A percentile compares a stretch with the other conserved stretches of the same genome.
These are phyloP conservation scores for Corynespora cassiicola DNA, from an alignment of 2,329 filamentous ascomycete species.

Conservation along the genomic window DNA sequence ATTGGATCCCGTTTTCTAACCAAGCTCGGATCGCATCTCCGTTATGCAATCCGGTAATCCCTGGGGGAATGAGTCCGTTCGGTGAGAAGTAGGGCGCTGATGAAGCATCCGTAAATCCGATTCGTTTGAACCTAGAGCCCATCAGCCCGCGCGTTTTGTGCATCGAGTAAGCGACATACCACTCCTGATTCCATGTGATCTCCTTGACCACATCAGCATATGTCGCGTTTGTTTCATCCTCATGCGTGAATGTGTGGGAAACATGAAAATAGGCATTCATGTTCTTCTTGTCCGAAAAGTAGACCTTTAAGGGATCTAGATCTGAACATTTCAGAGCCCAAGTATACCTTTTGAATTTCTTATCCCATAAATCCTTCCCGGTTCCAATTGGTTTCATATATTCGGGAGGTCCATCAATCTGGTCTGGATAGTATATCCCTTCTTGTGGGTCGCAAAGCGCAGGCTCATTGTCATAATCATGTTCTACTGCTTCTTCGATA, in stretches of 20 bases:
- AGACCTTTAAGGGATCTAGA: constrained; percentile 56
- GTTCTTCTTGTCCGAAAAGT: constrained; percentile 57
- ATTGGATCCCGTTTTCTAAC: constrained; percentile 61
- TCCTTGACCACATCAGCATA: constrained; percentile 62
- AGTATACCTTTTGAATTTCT: constrained; percentile 47
- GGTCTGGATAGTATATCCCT: constrained; percentile 39
- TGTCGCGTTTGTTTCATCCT: constrained; percentile 64
- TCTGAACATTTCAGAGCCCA: constrained; percentile 56
- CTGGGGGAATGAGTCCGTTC: constrained; percentile 64
- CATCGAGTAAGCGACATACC: too few species aligned
- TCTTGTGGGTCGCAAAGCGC: constrained; percentile 34
- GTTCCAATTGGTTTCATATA: constrained; percentile 50
- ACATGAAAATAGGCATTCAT: constrained; percentile 60
- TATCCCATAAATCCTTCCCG: constrained; percentile 41
- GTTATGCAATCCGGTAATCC: constrained; percentile 68
- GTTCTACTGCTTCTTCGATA: constrained; percentile 28
- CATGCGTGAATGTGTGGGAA: constrained; percentile 51
- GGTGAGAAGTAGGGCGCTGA: constrained; percentile 55
- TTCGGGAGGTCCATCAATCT: constrained; percentile 49
- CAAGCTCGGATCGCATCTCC: constrained; percentile 65
- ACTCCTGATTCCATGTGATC: constrained; percentile 65
- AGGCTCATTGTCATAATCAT: constrained; percentile 22
- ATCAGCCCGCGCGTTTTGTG: too few species aligned
- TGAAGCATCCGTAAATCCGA: constrained; percentile 52
- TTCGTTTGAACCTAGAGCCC: constrained; percentile 57